Base-by-base conservation (phyloP, 805 yeast genomes). In the Starmerella khaoyaiensis region DNA sequence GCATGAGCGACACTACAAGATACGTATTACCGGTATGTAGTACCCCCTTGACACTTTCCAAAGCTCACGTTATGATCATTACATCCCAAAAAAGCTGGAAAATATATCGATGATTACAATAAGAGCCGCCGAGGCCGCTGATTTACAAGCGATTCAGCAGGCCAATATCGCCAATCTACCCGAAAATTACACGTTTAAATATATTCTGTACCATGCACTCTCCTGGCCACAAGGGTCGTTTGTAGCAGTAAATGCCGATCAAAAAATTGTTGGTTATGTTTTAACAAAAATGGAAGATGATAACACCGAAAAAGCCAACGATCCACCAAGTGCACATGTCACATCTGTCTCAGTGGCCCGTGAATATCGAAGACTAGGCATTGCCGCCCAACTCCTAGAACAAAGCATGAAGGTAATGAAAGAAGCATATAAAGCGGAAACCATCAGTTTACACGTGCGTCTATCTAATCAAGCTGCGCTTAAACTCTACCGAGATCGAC, bases 211-310 rank as follows among this genome's bases (percentile, higher is more conserved):
- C 60, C 98, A 90, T 60, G 70, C 83, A 7, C 63, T 87, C 35
- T 77, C 96, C 25, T 90, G 98, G 98, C 98, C 98, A 2, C 94
- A 87, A 57, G 93, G 93, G 11, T 81, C 94, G 28, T 90, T 76
- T 63, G 97, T 90, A 25, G 98, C 98, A 14, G 52, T 49, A 39
- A 43, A 87, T 1, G 77, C 90, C 2, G 72, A 76, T 20, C 79
- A 72, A 45, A 78, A 81, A 49, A 69, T 90, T 23, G 93, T 90
- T n/a, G 98, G 97, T 4, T 90, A 90, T 54, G 97, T 83, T 4
- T 64, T 90, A 47, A 94, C 94, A 1, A 90, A 90, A 59, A 81
- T 90, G 94, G 95, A 90, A 51, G 96, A 86, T 57, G 94, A 84
- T 52, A 49, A 49, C 34, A 39, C 46, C 4, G 53, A 49, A 14